These are phyloP conservation scores for Platismatia glauca DNA, from an alignment of 495 filamentous ascomycete species.

Conservation along the genomic window DNA sequence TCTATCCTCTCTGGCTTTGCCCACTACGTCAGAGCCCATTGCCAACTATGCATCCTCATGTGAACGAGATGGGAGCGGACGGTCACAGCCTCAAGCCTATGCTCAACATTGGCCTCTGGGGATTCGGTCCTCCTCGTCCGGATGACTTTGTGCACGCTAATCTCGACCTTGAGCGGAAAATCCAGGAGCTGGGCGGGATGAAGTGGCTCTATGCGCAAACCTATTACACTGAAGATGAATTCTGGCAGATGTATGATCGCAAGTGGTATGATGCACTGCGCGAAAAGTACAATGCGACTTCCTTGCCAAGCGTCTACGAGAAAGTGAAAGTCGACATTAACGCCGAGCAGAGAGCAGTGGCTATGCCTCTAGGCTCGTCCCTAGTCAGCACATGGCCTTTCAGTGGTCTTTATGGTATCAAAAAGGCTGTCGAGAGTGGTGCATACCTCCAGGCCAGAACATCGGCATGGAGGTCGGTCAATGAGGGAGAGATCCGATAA, in stretches of 20 bases:
- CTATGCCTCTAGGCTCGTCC: conserved; percentile 19
- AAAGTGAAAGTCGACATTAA: conserved; percentile 38
- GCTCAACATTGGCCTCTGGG: conserved; percentile 51
- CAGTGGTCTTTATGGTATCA: conserved; percentile 47
- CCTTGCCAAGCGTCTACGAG: conserved; percentile 43
- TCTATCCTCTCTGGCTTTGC: conserved; percentile 54
- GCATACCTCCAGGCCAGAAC: conserved; percentile 46
- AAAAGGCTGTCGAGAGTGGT: conserved; percentile 45
- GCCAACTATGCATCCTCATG: conserved; percentile 34
- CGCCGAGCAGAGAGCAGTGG: conserved; percentile 22
- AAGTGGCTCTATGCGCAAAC: conserved; percentile 53
- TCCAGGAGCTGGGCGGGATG: conserved; percentile 56
- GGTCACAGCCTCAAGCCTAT: conserved; percentile 27
- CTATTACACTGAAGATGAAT: conserved; percentile 46
- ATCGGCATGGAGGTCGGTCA: conserved; percentile 42
- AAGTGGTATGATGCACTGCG: conserved; percentile 41
- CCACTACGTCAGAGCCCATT: conserved; percentile 33
- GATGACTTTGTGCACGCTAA: conserved; percentile 47
- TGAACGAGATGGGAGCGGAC: conserved; percentile 17
- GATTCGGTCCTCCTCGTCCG: conserved; percentile 28
- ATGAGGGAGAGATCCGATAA: conserved; percentile 2
- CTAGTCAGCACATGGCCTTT: conserved; percentile 34
- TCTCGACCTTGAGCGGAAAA: conserved; percentile 52
- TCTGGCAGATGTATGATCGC: conserved; percentile 46
- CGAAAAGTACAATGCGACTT: conserved; percentile 40